These are phyloP conservation scores for Xylaria multiplex DNA, from an alignment of 2,329 filamentous ascomycete species.

Conservation along the genomic window DNA sequence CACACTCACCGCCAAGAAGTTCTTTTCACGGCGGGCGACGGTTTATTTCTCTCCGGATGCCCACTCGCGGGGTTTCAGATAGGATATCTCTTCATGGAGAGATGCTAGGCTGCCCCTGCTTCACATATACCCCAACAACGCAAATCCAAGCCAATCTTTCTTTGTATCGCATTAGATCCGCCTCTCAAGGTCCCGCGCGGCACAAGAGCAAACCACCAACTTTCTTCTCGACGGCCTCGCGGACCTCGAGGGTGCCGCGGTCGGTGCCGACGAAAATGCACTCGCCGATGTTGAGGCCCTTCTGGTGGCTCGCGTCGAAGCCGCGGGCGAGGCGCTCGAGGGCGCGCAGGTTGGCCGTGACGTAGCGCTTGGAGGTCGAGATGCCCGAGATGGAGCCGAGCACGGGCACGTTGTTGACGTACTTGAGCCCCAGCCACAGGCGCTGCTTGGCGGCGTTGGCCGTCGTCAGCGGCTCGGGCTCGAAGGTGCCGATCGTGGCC, in stretches of 20 bases:
- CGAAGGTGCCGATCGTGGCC: conserved; percentile 55
- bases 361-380: conserved; percentile 77
- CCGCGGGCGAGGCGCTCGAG: conserved; percentile 76
- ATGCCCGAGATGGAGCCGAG: conserved; percentile 73
- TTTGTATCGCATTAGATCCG: not conserved
- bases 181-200: conserved; percentile 59
- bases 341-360: conserved; percentile 71
- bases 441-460: conserved; percentile 78
- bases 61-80: not conserved
- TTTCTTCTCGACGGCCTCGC: conserved; percentile 83
- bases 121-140: not conserved
- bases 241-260: conserved; percentile 78
- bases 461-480: conserved; percentile 69
- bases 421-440: conserved; percentile 91
- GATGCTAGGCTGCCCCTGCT: not conserved
- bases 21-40: not conserved
- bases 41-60: not conserved
- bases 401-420: conserved; percentile 85
- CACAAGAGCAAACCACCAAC: conserved; percentile 84
- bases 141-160: not conserved
- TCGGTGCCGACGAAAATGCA: conserved; percentile 83
- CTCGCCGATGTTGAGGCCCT: conserved; percentile 81
- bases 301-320: conserved; percentile 67
- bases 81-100: not conserved
- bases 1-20: not conserved